Evolutionary conservation across 192 early-diverging fungal genomes (phyloP), one percentile per base, ranked within the genome.

Genomic region (Coemansia sp.): DNA sequence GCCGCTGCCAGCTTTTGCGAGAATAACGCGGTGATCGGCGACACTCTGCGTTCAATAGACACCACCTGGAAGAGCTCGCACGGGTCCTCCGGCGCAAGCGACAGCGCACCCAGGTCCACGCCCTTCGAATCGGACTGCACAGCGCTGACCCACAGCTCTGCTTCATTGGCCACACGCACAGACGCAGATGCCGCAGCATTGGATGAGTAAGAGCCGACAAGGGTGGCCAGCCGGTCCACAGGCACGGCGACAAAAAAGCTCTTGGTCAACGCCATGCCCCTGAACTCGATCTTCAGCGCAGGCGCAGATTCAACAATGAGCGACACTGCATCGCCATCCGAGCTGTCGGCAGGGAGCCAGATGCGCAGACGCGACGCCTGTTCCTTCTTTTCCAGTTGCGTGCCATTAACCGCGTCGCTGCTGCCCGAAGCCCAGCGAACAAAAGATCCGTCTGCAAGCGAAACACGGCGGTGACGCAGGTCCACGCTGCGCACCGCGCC

Each of bases 241-340:
- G 64, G 64, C 5, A 66, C 18, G 0, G 55, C 56, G 10, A 66
- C 42, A 32, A 48, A 48, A 18, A 66, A 34, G 30, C 64, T 52
- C 28, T 56, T 34, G 7, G 64, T 66, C 29, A 66, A 55, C 38
- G 40, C 29, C 64, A 66, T 66, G 11, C 64, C 45, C 16, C 18
- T 18, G 28, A 58, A 55, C 18, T 17, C 40, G 6, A 58, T n/a
- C 25, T 16, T 8, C 30, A 48, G 25, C 28, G 29, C 56, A 7
- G 42, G 64, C 64, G 42, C 64, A 17, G 64, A 66, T 31, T 66
- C 56, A 16, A 66, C 31, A 12, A 42, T 22, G 4, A 66, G 22
- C 28, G 40, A 54, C 12, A 66, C 17, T 17, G 45, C 20, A 18
- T 36, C 55, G 10, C 28, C 36, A 29, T 48, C 40, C 14, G 55